Conservation (phyloP, 2,329 filamentous ascomycete species). For the Colletotrichum sp. region DNA sequence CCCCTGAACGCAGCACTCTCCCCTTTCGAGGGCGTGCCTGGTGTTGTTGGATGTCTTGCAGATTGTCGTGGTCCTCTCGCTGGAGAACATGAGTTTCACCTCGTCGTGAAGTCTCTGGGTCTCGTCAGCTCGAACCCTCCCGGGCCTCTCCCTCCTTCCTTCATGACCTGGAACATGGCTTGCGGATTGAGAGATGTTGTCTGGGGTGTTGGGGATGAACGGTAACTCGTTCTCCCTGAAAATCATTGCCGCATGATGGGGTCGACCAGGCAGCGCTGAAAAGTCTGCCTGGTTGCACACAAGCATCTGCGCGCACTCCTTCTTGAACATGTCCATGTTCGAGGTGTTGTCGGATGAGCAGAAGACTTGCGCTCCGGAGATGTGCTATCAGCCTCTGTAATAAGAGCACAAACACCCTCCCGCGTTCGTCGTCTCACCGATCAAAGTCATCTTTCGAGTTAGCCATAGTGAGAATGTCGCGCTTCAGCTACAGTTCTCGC, state of each 20-base stretch:
- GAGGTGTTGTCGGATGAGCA: constrained; percentile 82
- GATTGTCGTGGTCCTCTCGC: constrained; percentile 88
- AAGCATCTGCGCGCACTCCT: constrained; percentile 49
- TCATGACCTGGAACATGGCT: constrained; percentile 49
- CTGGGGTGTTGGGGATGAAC: constrained; percentile 84
- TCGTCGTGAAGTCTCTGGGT: constrained; percentile 43
- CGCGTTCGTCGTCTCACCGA: constrained; percentile 64
- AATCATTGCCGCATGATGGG: constrained; percentile 67
- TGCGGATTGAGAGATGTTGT: constrained; percentile 63
- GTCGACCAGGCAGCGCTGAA: constrained; percentile 27
- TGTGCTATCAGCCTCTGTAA: background rate
- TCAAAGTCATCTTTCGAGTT: constrained; percentile 83
- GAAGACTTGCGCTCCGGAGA: background rate
- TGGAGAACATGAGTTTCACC: constrained; percentile 55
- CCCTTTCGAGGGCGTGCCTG: constrained; percentile 38
- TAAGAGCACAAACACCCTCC: constrained; percentile 20
- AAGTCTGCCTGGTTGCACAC: constrained; percentile 27
- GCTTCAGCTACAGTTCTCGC: constrained; percentile 90
- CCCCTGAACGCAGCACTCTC: constrained; percentile 24
- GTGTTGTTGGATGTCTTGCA: constrained; percentile 58
- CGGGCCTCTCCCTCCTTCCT: constrained; percentile 61
- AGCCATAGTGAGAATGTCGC: constrained; percentile 92
- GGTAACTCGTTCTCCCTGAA: constrained; percentile 72
- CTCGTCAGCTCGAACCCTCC: constrained; percentile 81
- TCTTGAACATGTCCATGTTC: constrained; percentile 52